Evolutionary conservation across 2,329 filamentous ascomycete species (phyloP).

Genomic region (Botryotinia narcissicola): DNA sequence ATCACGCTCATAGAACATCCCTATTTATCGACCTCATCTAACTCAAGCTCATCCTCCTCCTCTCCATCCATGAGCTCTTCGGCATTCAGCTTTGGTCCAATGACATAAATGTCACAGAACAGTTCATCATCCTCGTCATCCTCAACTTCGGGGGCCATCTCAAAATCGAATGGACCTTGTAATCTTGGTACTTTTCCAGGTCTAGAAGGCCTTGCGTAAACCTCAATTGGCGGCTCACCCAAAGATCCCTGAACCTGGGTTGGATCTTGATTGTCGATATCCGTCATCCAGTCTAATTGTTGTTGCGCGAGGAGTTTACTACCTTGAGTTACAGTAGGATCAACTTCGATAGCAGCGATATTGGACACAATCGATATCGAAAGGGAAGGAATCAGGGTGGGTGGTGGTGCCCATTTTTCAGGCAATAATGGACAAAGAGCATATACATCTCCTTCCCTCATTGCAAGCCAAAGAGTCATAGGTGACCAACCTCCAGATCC

Average conservation of each 20-base stretch:
- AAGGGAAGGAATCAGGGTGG: slow-evolving; percentile 75
- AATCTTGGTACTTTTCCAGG: slow-evolving; percentile 59
- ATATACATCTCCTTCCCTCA: slow-evolving; percentile 90
- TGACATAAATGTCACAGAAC: slow-evolving; percentile 60
- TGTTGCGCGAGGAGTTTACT: slow-evolving; percentile 60
- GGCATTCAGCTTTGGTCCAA: slow-evolving; percentile 60
- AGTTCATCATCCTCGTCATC: slow-evolving; percentile 56
- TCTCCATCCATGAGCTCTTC: slow-evolving; percentile 63
- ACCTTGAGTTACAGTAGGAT: slow-evolving; percentile 51
- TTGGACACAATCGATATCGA: slow-evolving; percentile 80
- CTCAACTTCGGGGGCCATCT: slow-evolving; percentile 46
- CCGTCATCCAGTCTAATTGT: slow-evolving; percentile 66
- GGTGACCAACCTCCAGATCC: slow-evolving; percentile 83
- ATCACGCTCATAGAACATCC: slow-evolving; percentile 59
- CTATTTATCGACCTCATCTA: slow-evolving; percentile 55
- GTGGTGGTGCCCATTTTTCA: slow-evolving; percentile 76
- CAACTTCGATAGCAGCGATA: slow-evolving; percentile 60
- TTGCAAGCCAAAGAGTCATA: slow-evolving; percentile 97
- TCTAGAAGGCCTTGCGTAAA: slow-evolving; percentile 56
- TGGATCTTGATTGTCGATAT: slow-evolving; percentile 62
- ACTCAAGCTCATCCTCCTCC: slow-evolving; percentile 55
- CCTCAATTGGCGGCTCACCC: slow-evolving; percentile 51
- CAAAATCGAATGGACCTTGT: slow-evolving; percentile 61
- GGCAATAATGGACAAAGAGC: slow-evolving; percentile 89
- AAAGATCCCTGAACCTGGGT: slow-evolving; percentile 50